phyloP scores from a whole-genome alignment of 2,329 filamentous ascomycete species.

The Nemania sp. region DNA sequence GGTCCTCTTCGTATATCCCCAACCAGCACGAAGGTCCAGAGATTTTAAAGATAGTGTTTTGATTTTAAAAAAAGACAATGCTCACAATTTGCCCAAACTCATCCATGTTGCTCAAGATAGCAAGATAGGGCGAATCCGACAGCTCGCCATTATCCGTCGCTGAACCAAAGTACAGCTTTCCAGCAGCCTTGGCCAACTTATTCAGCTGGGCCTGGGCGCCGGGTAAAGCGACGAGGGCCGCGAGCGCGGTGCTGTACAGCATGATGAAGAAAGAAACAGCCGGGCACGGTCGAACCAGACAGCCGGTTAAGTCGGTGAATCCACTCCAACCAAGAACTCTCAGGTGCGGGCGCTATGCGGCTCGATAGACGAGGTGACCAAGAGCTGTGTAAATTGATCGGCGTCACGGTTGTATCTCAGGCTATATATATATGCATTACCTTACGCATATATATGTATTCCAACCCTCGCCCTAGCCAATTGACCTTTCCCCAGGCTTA shows the following conservation, averaged over 20 bases:
- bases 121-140: conserved; percentile 58
- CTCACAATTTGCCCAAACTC: conserved; percentile 70
- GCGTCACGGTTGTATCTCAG: conserved; percentile 17
- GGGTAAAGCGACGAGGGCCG: conserved; percentile 38
- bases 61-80: neutral
- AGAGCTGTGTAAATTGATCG: conserved; percentile 21
- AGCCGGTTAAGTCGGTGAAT: neutral
- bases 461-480: neutral
- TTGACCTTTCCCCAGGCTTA: neutral
- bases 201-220: conserved; percentile 56
- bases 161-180: conserved; percentile 72
- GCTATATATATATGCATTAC: conserved; percentile 31
- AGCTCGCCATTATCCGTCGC: conserved; percentile 69
- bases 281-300: neutral
- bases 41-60: neutral
- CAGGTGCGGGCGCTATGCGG: conserved; percentile 3
- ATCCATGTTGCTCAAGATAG: conserved; percentile 64
- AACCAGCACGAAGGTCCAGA: neutral
- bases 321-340: neutral
- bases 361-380: conserved; percentile 11
- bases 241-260: conserved; percentile 26
- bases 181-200: conserved; percentile 66
- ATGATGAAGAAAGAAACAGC: conserved; percentile 1
- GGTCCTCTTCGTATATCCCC: neutral
- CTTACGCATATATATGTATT: neutral